Evolutionary conservation across 345 rosid genomes (phyloP), one percentile per base, ranked within the genome.

Genomic region (Boechera stricta): DNA sequence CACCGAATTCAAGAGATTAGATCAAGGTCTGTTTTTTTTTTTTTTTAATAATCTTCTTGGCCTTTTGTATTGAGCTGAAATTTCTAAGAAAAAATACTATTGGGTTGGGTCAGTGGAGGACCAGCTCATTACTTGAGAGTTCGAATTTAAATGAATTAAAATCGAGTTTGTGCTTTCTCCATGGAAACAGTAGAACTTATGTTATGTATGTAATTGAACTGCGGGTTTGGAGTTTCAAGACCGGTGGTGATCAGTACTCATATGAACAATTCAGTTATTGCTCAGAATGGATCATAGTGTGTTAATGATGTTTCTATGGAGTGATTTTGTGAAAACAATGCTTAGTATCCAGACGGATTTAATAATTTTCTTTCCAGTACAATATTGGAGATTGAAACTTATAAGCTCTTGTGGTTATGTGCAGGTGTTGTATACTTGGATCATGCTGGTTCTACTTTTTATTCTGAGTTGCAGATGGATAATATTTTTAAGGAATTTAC

Each of bases 371-470:
- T 28, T 69, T 65, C 0, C 7, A 36, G 60, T 81, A 21, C 6
- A 1, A 5, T 61, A 48, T 16, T 16, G 24, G 24, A 48, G 4
- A 6, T 16, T 48, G 24, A 5, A n/a, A 48, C 7, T 67, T 33
- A 32, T 4, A 53, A 51, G 33, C 31, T 73, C 10, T 45, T 55
- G 63, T 75, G 75, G 78, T 0, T 45, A 55, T 32, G 59, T 85
- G 80, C 74, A 94, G 99, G 88, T 75, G 77, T 74, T 66, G 90
- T 88, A n/a, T 95, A 90, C 73, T 82, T 90, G 87, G 99, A 95
- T 59, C 99, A 95, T 82, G 98, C 99, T 48, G 97, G 97, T 73
- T 92, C 99, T 41, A 95, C 99, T 73, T 84, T 95, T 56, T 92
- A 90, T 82, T 95, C 99, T 29, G 98, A 92, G 79, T 76, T 84